Base-by-base conservation (phyloP, 2,329 filamentous ascomycete genomes). In the Huntiella omanensis region DNA sequence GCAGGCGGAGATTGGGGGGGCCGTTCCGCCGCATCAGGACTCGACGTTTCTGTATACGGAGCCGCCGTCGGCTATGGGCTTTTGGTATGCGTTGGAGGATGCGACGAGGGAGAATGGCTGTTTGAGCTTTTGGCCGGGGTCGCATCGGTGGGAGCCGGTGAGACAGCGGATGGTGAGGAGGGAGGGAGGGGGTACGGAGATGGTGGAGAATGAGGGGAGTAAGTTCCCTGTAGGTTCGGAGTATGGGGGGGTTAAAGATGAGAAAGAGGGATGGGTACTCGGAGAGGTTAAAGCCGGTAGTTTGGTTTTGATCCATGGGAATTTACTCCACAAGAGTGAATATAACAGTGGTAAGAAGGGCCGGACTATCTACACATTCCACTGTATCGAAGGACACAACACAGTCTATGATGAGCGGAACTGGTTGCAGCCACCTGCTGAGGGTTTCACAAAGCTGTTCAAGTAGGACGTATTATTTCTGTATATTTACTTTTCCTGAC, bases 21-120 rank as follows among this genome's bases (percentile, higher is more conserved):
- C 83, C 2, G 91, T 96, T 38, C 85, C 82, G 1, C 76, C 85
- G 16, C 91, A 98, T 60, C 87, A 94, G 64, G 88, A 96, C 62
- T 84, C 75, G 53, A 87, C 85, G 1, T 98, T 96, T 55, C 55
- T 98, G 51, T 96, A 93, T 60, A 96, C 91, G 1, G 67, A 86
- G 53, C 81, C 84, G 34, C 88, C 88, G 1, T 83, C 75, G 35
- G 91, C 91, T 0, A 83, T 96, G 2, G 91, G 91, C 0, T 96
- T 88, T 65, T 98, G 91, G 91, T 93, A 95, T 61, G 91, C 91
- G 10, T 71, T 98, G 35, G 87, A 98, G 64, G 88, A 96, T 61
- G 84, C 85, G 16, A 88, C 83, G 5, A 66, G 70, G 1, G 76
- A 80, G 59, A 98, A 98, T 60, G 91, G 86, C 1, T 94, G 87